These are phyloP conservation scores for Claviceps digitariae DNA, from an alignment of 2,329 filamentous ascomycete genomes.

Conservation along the genomic window DNA sequence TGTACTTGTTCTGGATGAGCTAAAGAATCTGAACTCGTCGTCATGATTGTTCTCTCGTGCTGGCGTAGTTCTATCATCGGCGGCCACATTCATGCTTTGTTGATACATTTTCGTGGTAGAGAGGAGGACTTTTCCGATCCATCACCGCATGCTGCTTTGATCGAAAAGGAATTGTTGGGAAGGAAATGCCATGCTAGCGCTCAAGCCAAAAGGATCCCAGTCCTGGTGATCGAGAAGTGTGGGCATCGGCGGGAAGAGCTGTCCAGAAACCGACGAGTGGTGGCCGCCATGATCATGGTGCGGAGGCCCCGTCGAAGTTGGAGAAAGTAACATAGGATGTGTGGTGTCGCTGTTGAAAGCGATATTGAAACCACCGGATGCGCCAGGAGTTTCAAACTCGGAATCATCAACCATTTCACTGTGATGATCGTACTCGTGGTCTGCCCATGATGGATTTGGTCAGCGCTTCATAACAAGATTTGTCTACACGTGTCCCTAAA, in stretches of 20 bases:
- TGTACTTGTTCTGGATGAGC: not conserved
- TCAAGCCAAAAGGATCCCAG: slow-evolving; percentile 85
- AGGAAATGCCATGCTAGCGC: slow-evolving; percentile 90
- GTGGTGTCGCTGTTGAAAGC: slow-evolving; percentile 35
- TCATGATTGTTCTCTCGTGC: not conserved
- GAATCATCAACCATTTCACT: slow-evolving; percentile 78
- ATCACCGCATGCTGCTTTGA: slow-evolving; percentile 39
- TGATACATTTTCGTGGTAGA: not conserved
- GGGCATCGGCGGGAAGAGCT: slow-evolving; percentile 49
- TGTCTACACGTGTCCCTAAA: slow-evolving; percentile 29
- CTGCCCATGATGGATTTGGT: slow-evolving; percentile 49
- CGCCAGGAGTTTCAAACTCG: slow-evolving; percentile 53
- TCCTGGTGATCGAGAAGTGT: slow-evolving; percentile 68
- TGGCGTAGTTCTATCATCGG: not conserved
- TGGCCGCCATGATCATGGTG: slow-evolving; percentile 24
- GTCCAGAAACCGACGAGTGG: slow-evolving; percentile 15
- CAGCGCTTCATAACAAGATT: slow-evolving; percentile 38
- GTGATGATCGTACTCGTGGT: slow-evolving; percentile 93
- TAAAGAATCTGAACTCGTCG: not conserved
- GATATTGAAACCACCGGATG: slow-evolving; percentile 51
- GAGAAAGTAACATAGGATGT: slow-evolving; percentile 29
- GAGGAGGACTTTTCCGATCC: not conserved
- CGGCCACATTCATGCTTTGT: not conserved
- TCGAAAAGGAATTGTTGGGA: slow-evolving; percentile 69
- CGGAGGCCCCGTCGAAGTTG: slow-evolving; percentile 23